Evolutionary conservation across 306 rosid species (phyloP).

Genomic region (Lupinus albus): DNA sequence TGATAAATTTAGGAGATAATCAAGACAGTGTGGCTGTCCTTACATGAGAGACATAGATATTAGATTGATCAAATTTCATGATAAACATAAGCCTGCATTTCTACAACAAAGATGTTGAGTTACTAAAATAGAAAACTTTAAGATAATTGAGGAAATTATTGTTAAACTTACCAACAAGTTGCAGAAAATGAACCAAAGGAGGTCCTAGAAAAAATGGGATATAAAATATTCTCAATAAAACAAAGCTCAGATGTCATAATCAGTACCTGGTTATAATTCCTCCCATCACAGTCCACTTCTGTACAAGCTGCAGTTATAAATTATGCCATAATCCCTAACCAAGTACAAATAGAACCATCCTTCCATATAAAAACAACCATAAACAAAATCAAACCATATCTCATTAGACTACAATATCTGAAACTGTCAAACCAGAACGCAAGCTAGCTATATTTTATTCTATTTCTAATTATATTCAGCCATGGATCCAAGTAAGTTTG

Average conservation of each 20-base stretch:
- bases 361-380: conserved; percentile 24
- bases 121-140: too few relatives aligned
- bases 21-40: too few relatives aligned
- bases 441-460: conserved; percentile 40
- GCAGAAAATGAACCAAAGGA: too few relatives aligned
- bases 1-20: too few relatives aligned
- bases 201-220: too few relatives aligned
- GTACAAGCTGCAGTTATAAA: conserved; percentile 40
- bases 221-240: neutral
- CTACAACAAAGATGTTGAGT: too few relatives aligned
- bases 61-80: too few relatives aligned
- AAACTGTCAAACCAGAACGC: conserved; percentile 41
- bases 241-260: conserved; percentile 19
- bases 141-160: too few relatives aligned
- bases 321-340: conserved; percentile 38
- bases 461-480: conserved; percentile 47
- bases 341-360: conserved; percentile 34
- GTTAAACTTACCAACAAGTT: too few relatives aligned
- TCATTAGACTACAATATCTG: conserved; percentile 41
- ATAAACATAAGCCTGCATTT: too few relatives aligned
- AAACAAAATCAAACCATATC: conserved; percentile 40
- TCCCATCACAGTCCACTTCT: conserved; percentile 31
- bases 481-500: conserved; percentile 40
- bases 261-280: conserved; percentile 24
- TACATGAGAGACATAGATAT: too few relatives aligned